Percentiles rank a stretch among this genome's conserved stretches.
These are phyloP conservation scores for Angophora floribunda DNA, from an alignment of 345 rosid genomes.

Conservation along the genomic window DNA sequence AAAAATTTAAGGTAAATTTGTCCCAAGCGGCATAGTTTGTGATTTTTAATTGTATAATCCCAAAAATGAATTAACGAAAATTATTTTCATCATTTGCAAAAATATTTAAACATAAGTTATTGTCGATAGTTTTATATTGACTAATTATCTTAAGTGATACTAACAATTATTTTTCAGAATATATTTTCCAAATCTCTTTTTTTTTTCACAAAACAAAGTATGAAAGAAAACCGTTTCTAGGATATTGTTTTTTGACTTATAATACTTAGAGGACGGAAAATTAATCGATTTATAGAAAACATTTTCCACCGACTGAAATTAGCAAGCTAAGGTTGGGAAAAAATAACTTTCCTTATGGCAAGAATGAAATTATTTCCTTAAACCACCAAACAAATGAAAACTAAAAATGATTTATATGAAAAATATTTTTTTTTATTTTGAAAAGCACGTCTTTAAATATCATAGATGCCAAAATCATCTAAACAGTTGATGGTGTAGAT, in stretches of 20 bases:
- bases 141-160: no score
- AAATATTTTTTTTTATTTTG: not conserved
- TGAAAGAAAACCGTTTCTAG: fast-evolving
- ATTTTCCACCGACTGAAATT: not conserved
- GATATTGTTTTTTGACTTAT: not conserved
- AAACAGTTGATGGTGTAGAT: fast-evolving
- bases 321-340: fast-evolving
- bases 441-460: not conserved
- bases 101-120: fast-evolving
- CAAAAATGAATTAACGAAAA: not conserved
- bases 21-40: no score
- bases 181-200: no score
- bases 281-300: not conserved
- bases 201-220: not conserved
- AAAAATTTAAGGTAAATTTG: no score
- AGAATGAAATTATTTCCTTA: not conserved
- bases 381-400: not conserved
- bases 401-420: not conserved
- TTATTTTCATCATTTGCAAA: fast-evolving
- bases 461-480: fast-evolving
- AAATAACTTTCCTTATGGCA: not conserved
- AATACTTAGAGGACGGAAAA: not conserved
- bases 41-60: no score
- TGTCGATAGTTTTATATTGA: fast-evolving
- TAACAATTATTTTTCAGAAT: no score